Conservation (phyloP, 768 basidiomycete species). For the Mrakia gelida region DNA sequence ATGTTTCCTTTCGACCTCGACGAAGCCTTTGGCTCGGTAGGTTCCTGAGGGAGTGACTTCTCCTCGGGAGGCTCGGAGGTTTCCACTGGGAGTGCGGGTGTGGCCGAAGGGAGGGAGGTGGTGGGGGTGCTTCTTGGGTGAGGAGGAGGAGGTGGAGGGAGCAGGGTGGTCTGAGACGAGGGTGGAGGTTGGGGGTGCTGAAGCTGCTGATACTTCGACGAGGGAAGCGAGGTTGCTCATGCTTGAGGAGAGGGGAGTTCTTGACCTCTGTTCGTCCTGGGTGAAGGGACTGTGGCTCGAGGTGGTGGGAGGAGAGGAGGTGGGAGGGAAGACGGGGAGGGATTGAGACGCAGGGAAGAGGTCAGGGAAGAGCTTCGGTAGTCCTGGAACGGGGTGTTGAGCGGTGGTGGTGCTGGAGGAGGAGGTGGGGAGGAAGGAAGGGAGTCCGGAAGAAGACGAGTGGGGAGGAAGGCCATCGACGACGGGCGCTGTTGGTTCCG, state of each 20-base stretch:
- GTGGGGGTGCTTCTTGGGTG: too few species aligned
- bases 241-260: neutral
- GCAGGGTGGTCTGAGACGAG: too few species aligned
- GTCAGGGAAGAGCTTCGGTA: neutral
- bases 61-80: neutral
- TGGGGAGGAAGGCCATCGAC: neutral
- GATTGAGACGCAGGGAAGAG: neutral
- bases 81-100: neutral
- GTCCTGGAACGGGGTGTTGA: neutral
- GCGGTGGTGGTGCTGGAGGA: neutral
- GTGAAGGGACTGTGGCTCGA: neutral
- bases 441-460: neutral
- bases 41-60: constrained; percentile 12
- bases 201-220: neutral
- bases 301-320: neutral
- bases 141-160: neutral
- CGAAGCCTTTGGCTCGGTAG: neutral
- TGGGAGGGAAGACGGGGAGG: neutral
- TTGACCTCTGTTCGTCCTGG: neutral
- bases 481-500: neutral
- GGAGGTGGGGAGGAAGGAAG: neutral
- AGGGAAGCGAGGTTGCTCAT: neutral
- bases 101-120: neutral
- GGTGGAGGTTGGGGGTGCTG: too few species aligned
- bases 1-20: neutral